phyloP scores from a whole-genome alignment of 768 basidiomycete species.

The Psilocybe subaeruginosa region DNA sequence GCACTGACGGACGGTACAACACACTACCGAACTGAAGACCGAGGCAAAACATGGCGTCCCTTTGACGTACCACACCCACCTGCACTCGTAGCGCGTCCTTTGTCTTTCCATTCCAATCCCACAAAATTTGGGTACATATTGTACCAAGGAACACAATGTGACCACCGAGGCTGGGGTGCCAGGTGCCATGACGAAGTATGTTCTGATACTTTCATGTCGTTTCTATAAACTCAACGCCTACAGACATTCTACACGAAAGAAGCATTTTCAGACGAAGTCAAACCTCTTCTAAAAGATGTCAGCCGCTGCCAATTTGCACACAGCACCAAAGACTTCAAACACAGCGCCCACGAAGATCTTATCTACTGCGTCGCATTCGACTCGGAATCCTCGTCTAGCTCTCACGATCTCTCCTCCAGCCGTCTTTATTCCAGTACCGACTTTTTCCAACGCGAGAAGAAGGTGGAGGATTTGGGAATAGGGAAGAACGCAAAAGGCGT shows the following conservation, averaged over 20 bases:
- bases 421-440: conserved; percentile 85
- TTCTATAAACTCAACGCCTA: conserved; percentile 1
- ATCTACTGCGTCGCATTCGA: conserved; percentile 94
- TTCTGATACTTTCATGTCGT: conserved; percentile 10
- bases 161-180: conserved; percentile 51
- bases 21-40: conserved; percentile 89
- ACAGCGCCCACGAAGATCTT: conserved; percentile 71
- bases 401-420: conserved; percentile 57
- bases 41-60: conserved; percentile 84
- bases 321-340: conserved; percentile 81
- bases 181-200: conserved; percentile 77
- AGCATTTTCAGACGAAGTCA: conserved; percentile 66
- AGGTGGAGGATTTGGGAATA: conserved; percentile 86
- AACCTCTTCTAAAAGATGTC: conserved; percentile 69
- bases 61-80: conserved; percentile 72
- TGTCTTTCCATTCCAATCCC: conserved; percentile 87
- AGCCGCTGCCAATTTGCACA: conserved; percentile 89
- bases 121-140: conserved; percentile 73
- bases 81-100: conserved; percentile 59
- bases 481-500: conserved; percentile 86
- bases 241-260: conserved; percentile 91
- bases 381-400: conserved; percentile 47
- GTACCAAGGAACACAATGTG: conserved; percentile 77
- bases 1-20: conserved; percentile 72
- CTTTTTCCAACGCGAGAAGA: conserved; percentile 70